phyloP scores from a whole-genome alignment of 768 basidiomycete genomes.

The Leccinellum luteum region DNA sequence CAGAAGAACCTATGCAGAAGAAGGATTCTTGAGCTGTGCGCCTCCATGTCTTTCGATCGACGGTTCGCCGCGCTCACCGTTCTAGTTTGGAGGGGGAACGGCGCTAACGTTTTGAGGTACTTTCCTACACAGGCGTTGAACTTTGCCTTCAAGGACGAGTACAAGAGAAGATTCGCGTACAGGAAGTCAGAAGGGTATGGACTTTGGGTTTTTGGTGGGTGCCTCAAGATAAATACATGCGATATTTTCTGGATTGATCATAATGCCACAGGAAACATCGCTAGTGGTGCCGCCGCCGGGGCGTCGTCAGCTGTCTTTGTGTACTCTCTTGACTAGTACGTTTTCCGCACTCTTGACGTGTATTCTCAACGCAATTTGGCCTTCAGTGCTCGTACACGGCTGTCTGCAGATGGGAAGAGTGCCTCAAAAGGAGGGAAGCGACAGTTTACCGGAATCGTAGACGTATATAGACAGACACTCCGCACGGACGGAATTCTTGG shows the following conservation, averaged over 20 bases:
- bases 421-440: conserved; percentile 37
- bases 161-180: conserved; percentile 37
- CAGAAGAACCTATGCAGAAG: conserved; percentile 32
- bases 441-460: conserved; percentile 41
- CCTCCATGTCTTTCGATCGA: conserved; percentile 2
- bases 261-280: conserved; percentile 35
- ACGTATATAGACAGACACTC: conserved; percentile 44
- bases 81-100: conserved; percentile 44
- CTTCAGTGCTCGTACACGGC: conserved; percentile 39
- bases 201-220: conserved; percentile 36
- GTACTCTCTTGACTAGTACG: conserved; percentile 46
- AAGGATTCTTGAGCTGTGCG: conserved; percentile 39
- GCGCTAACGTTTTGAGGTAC: conserved; percentile 43
- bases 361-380: background rate
- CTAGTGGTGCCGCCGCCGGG: conserved; percentile 43
- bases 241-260: background rate
- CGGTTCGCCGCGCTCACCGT: conserved; percentile 3
- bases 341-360: background rate
- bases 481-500: conserved; percentile 40
- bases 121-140: conserved; percentile 47
- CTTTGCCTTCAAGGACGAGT: conserved; percentile 47
- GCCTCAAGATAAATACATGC: background rate
- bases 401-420: conserved; percentile 40
- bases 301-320: conserved; percentile 42
- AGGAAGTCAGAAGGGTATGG: conserved; percentile 37